Base-by-base conservation (phyloP, 192 early-diverging fungal species). In the Backusella circina region DNA sequence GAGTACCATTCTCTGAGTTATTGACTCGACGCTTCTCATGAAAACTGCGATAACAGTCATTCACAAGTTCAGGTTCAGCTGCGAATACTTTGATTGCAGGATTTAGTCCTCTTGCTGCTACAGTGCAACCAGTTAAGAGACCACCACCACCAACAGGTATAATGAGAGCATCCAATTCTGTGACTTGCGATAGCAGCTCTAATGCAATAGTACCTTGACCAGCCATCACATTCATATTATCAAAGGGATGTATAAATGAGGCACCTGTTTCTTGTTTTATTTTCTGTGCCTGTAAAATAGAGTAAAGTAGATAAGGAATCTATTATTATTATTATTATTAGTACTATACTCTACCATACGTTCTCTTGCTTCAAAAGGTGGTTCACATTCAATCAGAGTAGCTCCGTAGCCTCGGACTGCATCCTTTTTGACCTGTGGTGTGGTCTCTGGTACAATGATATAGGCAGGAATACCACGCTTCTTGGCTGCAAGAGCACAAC, bases 341-440 rank as follows among this genome's bases (percentile, higher is more conserved):
- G 18, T 21, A 8, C 7, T 8, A 23, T 23, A 8, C 8, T 21
- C 44, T 51, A 81, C 80, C 3, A 77, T 74, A 32, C 67, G 65
- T 36, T 89, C 88, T 5, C 88, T 69, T 8, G 78, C 77, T 38
- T 66, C 44, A 38, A 82, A 66, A 16, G 75, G 84, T 10, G 82
- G 80, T 28, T 85, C 83, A 65, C 88, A 89, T 67, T 84, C 79
- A n/a, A 86, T 76, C 3, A 89, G 72, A 16, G 41, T 84, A 5
- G 80, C 88, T n/a, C 88, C 88, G 65, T 90, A 89, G 10, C 86
- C 87, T 13, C 38, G 50, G 21, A 90, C 85, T 13, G 88, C 88
- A 23, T 74, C 65, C 32, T 81, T 81, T 71, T 89, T 90, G 21
- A 79, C 76, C 31, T 71, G 30, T 12, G 88, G 86, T 10, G 88